Evolutionary conservation across 306 rosid genomes (phyloP).

Genomic region (Vachellia pachyceras): DNA sequence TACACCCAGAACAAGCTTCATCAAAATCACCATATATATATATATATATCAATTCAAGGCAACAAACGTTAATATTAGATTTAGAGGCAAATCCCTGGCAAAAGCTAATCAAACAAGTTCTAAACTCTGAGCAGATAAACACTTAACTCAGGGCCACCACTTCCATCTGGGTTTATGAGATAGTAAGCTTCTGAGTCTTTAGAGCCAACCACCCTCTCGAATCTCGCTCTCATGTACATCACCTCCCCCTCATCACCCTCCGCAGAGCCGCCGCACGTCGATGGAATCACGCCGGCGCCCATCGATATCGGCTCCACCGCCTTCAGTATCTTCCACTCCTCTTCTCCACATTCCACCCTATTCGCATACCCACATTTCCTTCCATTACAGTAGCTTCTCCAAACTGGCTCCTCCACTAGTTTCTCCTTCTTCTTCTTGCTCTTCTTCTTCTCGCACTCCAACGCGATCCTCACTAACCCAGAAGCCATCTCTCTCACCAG

Average conservation of each 20-base stretch:
- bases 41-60: neutral
- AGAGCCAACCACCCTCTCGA: conserved; percentile 88
- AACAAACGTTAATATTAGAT: conserved; percentile 14
- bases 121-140: conserved; percentile 80
- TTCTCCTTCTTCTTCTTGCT: conserved; percentile 4
- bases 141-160: conserved; percentile 88
- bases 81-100: neutral
- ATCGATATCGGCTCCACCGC: conserved; percentile 82
- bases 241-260: conserved; percentile 81
- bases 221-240: conserved; percentile 92
- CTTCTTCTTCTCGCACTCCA: conserved; percentile 73
- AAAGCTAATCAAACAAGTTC: neutral
- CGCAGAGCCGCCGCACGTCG: conserved; percentile 32
- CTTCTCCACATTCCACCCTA: conserved; percentile 59
- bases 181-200: conserved; percentile 91
- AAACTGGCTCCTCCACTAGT: conserved; percentile 61
- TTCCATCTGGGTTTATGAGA: conserved; percentile 79
- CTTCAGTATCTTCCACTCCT: conserved; percentile 78
- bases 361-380: conserved; percentile 77
- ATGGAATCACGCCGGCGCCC: conserved; percentile 90
- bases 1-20: neutral
- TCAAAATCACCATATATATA: conserved; percentile 1
- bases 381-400: conserved; percentile 88
- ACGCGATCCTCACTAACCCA: conserved; percentile 78
- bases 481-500: conserved; percentile 88